Base-by-base conservation (phyloP, 305 asterid genomes). In the Fraxinus paxiana region DNA sequence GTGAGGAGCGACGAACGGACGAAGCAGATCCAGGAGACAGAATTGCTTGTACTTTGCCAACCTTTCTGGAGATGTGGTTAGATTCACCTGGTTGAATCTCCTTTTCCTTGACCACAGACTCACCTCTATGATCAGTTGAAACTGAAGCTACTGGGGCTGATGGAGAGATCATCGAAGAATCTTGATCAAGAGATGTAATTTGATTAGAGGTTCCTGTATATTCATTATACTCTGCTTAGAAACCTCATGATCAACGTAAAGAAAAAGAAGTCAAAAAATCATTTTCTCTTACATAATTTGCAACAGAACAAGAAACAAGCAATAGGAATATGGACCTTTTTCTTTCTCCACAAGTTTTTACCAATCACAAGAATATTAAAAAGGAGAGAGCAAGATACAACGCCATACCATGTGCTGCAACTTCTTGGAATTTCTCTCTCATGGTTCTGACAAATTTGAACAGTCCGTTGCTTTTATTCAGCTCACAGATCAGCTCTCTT, bases 371-470 rank as follows among this genome's bases (percentile, higher is more conserved):
- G 74, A 78, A 24, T 18, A 71, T 18, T 48, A 59, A 38, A 61
- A 22, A 15, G 22, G 72, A 73, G 71, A 82, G 71, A 51, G 74
- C 77, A 79, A 84, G 82, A 81, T 37, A 75, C 30, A 81, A 78
- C 75, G 79, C 10, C 87, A 48, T 88, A 96, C 98, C 98, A 75
- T 69, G 73, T 65, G 86, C 76, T 67, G 91, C 90, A 79, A 93
- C 88, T 88, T 88, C 91, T 90, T 90, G 98, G 87, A 96, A 96
- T 80, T 89, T 92, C 84, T 85, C 92, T 81, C 98, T 91, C 98
- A 96, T 90, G 81, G 85, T 90, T 86, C 98, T 89, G 81, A 93
- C 99, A 83, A 96, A 94, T 85, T 93, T 88, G 93, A 90, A 94
- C 35, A 94, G 88, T 75, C 93, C 97, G 72, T 96, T 94, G 91